These are phyloP conservation scores for Candida maesae DNA, from an alignment of 805 yeast species.

Conservation along the genomic window DNA sequence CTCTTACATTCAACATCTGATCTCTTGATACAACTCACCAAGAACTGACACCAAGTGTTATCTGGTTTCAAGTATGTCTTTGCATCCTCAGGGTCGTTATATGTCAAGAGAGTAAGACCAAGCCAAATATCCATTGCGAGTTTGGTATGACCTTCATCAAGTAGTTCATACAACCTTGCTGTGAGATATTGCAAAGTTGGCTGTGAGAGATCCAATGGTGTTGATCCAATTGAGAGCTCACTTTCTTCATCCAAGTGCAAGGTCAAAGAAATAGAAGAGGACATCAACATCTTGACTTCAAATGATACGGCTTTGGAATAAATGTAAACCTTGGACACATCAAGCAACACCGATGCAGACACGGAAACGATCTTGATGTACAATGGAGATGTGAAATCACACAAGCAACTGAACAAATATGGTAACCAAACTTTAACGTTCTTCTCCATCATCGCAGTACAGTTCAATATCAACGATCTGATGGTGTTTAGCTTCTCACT, in stretches of 20 bases:
- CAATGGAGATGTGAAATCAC: slow-evolving; percentile 16
- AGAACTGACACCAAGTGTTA: slow-evolving; percentile 9
- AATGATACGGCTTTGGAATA: slow-evolving; percentile 18
- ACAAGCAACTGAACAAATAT: slow-evolving; percentile 17
- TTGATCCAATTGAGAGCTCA: slow-evolving; percentile 7
- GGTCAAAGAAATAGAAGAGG: slow-evolving; percentile 6
- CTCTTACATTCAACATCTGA: slow-evolving; percentile 4
- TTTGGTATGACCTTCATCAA: slow-evolving; percentile 5
- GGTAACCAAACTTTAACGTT: slow-evolving; percentile 24
- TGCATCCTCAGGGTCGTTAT: slow-evolving; percentile 7
- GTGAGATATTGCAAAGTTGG: slow-evolving; percentile 9
- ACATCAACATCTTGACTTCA: slow-evolving; percentile 14
- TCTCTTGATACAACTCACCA: slow-evolving; percentile 1
- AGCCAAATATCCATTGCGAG: slow-evolving; percentile 24
- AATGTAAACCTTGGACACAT: slow-evolving; percentile 18
- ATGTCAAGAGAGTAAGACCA: slow-evolving; percentile 18
- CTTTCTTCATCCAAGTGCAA: slow-evolving; percentile 10
- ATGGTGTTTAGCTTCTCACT: slow-evolving; percentile 22
- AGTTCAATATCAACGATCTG: slow-evolving; percentile 16
- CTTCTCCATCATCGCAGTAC: slow-evolving; percentile 27
- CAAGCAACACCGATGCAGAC: slow-evolving; percentile 10
- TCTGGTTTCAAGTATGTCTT: background rate
- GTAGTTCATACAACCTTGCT: slow-evolving; percentile 4
- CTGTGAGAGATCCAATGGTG: slow-evolving; percentile 14
- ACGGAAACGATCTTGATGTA: slow-evolving; percentile 12